Evolutionary conservation across 2,329 filamentous ascomycete genomes (phyloP), one percentile per base, ranked within the genome.

Genomic region (Colletotrichum higginsianum): DNA sequence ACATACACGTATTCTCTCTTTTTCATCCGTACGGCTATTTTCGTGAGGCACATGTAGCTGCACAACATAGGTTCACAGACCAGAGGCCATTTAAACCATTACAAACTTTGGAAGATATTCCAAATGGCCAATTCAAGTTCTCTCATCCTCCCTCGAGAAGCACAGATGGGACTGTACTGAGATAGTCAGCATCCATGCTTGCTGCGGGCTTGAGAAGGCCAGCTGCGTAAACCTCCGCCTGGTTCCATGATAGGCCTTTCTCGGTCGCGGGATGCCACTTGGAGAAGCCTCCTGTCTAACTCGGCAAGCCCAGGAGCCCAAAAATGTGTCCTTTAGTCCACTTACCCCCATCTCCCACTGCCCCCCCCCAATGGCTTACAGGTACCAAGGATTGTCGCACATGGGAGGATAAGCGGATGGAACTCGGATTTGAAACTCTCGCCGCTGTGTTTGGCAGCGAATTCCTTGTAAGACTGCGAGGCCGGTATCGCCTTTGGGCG

Each of bases 71-170:
- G n/a, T 26, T 53, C 50, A 53, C 2, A 58, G 11, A 44, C 8
- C 13, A 61, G n/a, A 38, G n/a, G 12, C 18, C 7, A 40, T 5
- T 23, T 2, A 40, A 8, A 30, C 13, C 13, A 23, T 50, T 21
- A 50, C 30, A 40, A 0, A 58, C 16, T 21, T 23, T 46, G 40
- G 8, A 50, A 15, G 7, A 21, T 23, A n/a, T 50, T 38, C 40
- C 40, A 38, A 16, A 57, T 38, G 52, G 35, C 15, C 7, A n/a
- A 66, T 42, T 63, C 62, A 40, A 46, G 52, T 68, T 68, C 35
- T 38, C 35, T 38, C 35, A 38, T 55, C 57, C 50, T 38, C 44
- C 12, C 15, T 35, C 50, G 64, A 44, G 26, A 63, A 38, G 35
- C 35, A 38, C 40, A n/a, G 26, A 26, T 65, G 64, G 52, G 30